These are phyloP conservation scores for Isatis lusitanica DNA, from an alignment of 441 rosid species.

Conservation along the genomic window DNA sequence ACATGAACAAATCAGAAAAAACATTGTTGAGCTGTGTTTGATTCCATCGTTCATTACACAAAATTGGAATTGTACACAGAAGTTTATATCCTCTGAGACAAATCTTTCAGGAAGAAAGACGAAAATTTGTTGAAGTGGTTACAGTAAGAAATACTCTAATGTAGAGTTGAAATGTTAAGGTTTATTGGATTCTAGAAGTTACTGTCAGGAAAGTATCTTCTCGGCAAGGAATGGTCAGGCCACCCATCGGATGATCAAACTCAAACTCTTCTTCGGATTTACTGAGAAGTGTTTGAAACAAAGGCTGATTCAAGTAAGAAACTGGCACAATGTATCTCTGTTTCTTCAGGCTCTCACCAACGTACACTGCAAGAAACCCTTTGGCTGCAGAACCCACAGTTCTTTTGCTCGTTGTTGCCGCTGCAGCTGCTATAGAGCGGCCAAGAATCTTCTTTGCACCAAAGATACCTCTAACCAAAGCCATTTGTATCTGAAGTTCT, in stretches of 20 bases:
- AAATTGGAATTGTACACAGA: neutral
- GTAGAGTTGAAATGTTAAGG: neutral
- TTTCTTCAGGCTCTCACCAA: slow-evolving; percentile 45
- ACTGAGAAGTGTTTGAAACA: slow-evolving; percentile 37
- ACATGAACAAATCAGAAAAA: too few species aligned
- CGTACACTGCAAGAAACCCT: slow-evolving; percentile 49
- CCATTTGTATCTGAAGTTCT: too few species aligned
- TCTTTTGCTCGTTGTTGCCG: neutral
- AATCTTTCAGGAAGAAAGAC: neutral
- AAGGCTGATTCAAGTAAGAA: slow-evolving; percentile 41
- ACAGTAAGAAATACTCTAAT: neutral
- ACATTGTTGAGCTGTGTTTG: neutral
- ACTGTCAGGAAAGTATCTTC: slow-evolving; percentile 39
- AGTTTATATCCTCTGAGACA: neutral
- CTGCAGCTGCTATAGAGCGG: neutral
- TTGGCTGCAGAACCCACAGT: slow-evolving; percentile 27
- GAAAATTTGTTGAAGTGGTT: neutral
- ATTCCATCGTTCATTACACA: neutral
- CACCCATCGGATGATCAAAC: slow-evolving; percentile 59
- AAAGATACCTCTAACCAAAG: too few species aligned
- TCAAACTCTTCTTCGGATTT: slow-evolving; percentile 51
- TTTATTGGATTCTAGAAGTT: slow-evolving; percentile 33
- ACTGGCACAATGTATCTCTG: slow-evolving; percentile 42
- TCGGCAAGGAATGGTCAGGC: slow-evolving; percentile 52
- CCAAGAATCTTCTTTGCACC: neutral